phyloP scores from a whole-genome alignment of 2,329 filamentous ascomycete genomes.

The Penicillium sp. region DNA sequence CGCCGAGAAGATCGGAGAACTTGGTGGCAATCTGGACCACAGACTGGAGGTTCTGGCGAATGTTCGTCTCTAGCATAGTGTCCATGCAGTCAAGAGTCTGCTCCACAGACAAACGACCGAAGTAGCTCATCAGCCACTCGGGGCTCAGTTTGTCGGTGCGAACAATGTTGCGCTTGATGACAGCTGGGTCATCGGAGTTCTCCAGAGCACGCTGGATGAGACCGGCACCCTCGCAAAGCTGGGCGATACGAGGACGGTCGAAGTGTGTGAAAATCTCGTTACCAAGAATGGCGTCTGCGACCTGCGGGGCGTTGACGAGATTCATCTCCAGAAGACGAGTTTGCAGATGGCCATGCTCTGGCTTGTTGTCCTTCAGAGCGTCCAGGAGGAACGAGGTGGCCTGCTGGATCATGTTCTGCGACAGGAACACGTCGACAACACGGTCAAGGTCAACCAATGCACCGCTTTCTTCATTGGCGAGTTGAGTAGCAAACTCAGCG shows the following conservation, averaged over 20 bases:
- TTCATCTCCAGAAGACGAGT: slow-evolving; percentile 98
- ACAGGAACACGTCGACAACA: slow-evolving; percentile 96
- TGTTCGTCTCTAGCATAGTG: slow-evolving; percentile 94
- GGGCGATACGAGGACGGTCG: slow-evolving; percentile 83
- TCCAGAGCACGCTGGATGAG: slow-evolving; percentile 84
- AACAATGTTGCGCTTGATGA: slow-evolving; percentile 86
- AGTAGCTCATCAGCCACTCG: slow-evolving; percentile 90
- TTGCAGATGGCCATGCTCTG: slow-evolving; percentile 89
- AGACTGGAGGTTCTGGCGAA: slow-evolving; percentile 91
- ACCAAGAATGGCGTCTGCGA: slow-evolving; percentile 93
- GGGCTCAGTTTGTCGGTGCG: slow-evolving; percentile 79
- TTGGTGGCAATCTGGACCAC: slow-evolving; percentile 97
- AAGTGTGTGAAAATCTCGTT: slow-evolving; percentile 99
- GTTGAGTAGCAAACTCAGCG: slow-evolving; percentile 85
- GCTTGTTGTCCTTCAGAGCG: slow-evolving; percentile 89
- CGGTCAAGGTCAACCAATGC: slow-evolving; percentile 89
- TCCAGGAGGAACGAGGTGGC: slow-evolving; percentile 97
- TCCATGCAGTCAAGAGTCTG: slow-evolving; percentile 92
- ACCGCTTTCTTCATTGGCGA: slow-evolving; percentile 84
- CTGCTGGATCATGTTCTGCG: slow-evolving; percentile 95
- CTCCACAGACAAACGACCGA: slow-evolving; percentile 90
- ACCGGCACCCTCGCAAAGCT: slow-evolving; percentile 89
- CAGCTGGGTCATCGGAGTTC: slow-evolving; percentile 85
- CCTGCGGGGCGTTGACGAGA: slow-evolving; percentile 89
- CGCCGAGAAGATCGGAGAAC: slow-evolving; percentile 89